phyloP scores from a whole-genome alignment of 2,329 filamentous ascomycete species.

The Pestalotiopsis sp. region DNA sequence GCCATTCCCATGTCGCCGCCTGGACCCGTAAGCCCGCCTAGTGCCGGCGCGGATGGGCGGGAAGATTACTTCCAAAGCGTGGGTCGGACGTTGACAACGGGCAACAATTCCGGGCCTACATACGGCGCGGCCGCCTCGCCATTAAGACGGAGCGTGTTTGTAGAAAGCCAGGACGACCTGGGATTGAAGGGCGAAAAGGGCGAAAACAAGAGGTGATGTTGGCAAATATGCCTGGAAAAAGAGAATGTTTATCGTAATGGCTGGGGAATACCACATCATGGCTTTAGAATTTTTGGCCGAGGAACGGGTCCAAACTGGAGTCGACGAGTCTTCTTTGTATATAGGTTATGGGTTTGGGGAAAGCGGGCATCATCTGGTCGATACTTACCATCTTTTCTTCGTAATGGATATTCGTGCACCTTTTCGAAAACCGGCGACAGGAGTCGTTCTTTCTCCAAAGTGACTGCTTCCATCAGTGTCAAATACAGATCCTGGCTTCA shows the following conservation, averaged over 20 bases:
- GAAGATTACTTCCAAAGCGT: slow-evolving; percentile 29
- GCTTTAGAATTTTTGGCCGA: not conserved
- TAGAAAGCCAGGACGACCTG: slow-evolving; percentile 43
- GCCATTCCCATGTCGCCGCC: not conserved
- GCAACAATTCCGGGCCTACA: slow-evolving; percentile 9
- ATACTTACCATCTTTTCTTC: not conserved
- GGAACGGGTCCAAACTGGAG: not conserved
- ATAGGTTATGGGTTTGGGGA: not conserved
- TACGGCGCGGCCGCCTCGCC: slow-evolving; percentile 8
- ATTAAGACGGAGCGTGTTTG: slow-evolving; percentile 42
- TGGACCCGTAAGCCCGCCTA: slow-evolving; percentile 29
- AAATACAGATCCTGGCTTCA: too few relatives aligned
- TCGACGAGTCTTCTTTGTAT: not conserved
- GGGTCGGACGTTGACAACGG: slow-evolving; percentile 3
- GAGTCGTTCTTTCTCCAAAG: too few relatives aligned
- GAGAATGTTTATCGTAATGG: not conserved
- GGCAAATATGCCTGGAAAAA: not conserved
- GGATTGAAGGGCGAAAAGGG: slow-evolving; percentile 14
- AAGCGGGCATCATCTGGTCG: not conserved
- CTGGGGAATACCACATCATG: not conserved
- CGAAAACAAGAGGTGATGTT: slow-evolving; percentile 2
- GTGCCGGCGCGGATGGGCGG: slow-evolving; percentile 14
- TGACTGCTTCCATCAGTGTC: too few relatives aligned
- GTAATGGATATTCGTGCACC: slow-evolving; percentile 4
- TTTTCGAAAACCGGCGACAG: not conserved